Percentiles rank a stretch among this genome's conserved stretches.
Conservation (phyloP, 1,284 basidiomycete genomes). For the Inonotus hispidus region DNA sequence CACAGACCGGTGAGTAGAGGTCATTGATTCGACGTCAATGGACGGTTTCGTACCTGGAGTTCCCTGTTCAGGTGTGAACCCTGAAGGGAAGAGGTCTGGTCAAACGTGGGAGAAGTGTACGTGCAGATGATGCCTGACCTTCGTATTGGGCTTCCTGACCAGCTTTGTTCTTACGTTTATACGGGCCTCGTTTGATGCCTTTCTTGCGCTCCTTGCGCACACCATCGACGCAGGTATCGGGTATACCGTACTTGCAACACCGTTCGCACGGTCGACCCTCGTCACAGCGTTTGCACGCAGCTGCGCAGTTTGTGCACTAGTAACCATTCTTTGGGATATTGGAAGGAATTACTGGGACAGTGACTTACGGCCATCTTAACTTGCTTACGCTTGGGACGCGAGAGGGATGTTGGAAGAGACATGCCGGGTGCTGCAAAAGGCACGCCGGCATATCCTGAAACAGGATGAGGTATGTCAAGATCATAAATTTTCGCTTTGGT, state of each 20-base stretch:
- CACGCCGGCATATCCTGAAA: conserved; percentile 19
- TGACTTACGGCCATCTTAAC: conserved; percentile 80
- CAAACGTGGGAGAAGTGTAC: neutral
- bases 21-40: neutral
- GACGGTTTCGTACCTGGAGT: neutral
- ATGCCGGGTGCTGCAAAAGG: conserved; percentile 41
- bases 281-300: conserved; percentile 83
- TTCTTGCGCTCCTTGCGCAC: conserved; percentile 80
- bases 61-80: conserved; percentile 8
- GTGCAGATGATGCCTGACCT: neutral
- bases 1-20: neutral
- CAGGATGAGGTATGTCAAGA: conserved; percentile 4
- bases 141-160: conserved; percentile 11
- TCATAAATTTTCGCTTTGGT: neutral
- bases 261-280: conserved; percentile 75
- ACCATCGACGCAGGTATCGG: conserved; percentile 66
- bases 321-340: neutral
- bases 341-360: conserved; percentile 14
- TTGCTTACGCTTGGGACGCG: conserved; percentile 70
- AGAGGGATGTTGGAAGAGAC: conserved; percentile 21
- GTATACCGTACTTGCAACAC: conserved; percentile 74
- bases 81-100: neutral
- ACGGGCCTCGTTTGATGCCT: conserved; percentile 81
- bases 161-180: conserved; percentile 67
- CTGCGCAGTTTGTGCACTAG: conserved; percentile 82